Evolutionary conservation across 768 basidiomycete species (phyloP).

Genomic region (Boletus subparvulus): DNA sequence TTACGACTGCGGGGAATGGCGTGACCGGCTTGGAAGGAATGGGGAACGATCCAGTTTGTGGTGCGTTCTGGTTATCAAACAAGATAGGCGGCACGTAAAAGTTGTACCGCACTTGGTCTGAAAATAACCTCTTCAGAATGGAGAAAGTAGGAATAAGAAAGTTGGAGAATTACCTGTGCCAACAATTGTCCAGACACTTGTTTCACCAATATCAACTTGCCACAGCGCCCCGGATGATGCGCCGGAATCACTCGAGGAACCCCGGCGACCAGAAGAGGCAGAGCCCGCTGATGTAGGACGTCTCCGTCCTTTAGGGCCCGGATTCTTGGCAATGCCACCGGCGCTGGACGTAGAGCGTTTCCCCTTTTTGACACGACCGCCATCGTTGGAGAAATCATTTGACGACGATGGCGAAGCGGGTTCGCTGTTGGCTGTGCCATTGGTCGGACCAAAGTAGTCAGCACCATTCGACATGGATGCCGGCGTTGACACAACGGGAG

Average conservation of each 20-base stretch:
- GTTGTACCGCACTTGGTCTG: constrained; percentile 90
- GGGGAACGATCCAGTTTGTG: constrained; percentile 71
- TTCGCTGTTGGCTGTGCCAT: constrained; percentile 54
- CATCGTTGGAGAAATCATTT: constrained; percentile 77
- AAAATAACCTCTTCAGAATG: constrained; percentile 19
- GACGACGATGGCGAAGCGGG: constrained; percentile 62
- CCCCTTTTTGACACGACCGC: constrained; percentile 77
- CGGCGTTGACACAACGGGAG: constrained; percentile 67
- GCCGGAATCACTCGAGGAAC: constrained; percentile 62
- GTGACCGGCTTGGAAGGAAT: constrained; percentile 82
- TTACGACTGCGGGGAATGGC: constrained; percentile 83
- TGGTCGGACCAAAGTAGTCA: constrained; percentile 61
- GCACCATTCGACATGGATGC: constrained; percentile 48
- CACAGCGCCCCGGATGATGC: constrained; percentile 79
- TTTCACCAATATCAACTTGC: constrained; percentile 91
- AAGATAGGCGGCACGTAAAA: constrained; percentile 87
- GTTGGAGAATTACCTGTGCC: constrained; percentile 63
- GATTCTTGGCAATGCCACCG: constrained; percentile 38
- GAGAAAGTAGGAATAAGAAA: background rate
- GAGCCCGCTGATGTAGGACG: constrained; percentile 79
- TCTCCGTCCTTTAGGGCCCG: constrained; percentile 51
- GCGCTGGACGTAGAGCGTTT: constrained; percentile 78
- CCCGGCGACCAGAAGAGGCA: constrained; percentile 63
- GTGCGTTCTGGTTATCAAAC: constrained; percentile 76
- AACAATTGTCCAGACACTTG: constrained; percentile 92